Evolutionary conservation across 2,329 filamentous ascomycete species (phyloP).

Genomic region (Paraphoma chrysanthemicola): DNA sequence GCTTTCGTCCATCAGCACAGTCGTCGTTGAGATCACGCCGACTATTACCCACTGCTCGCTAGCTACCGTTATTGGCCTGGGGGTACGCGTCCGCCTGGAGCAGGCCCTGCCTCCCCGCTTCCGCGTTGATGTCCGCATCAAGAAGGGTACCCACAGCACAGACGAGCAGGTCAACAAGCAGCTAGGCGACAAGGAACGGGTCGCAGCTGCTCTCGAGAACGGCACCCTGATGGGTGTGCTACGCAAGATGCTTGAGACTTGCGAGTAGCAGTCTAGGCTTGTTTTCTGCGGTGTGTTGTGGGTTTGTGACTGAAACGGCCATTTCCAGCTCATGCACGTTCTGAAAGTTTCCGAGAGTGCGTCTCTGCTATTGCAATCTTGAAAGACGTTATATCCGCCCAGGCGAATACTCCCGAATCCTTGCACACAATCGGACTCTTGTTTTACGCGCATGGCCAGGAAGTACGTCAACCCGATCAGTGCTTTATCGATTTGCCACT

Average conservation of each 20-base stretch:
- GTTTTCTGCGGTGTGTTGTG: not conserved
- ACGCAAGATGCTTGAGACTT: slow-evolving; percentile 92
- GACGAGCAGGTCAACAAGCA: slow-evolving; percentile 98
- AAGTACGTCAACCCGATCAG: no score
- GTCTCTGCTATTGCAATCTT: no score
- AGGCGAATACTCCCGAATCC: no score
- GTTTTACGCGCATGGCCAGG: no score
- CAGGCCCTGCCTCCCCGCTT: slow-evolving; percentile 91
- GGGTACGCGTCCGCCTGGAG: slow-evolving; percentile 88
- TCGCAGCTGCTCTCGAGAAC: slow-evolving; percentile 94
- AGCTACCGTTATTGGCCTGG: slow-evolving; percentile 93
- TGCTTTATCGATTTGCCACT: no score
- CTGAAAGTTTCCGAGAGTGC: no score
- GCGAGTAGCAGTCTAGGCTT: slow-evolving; percentile 56
- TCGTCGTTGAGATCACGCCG: slow-evolving; percentile 89
- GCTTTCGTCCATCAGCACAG: slow-evolving; percentile 71
- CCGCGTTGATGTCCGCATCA: slow-evolving; percentile 89
- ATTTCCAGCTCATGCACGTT: no score
- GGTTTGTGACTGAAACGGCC: no score
- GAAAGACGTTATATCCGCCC: no score
- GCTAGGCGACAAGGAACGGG: slow-evolving; percentile 92
- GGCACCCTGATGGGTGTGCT: slow-evolving; percentile 86
- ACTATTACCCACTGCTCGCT: slow-evolving; percentile 97
- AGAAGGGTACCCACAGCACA: slow-evolving; percentile 93
- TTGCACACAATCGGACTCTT: no score